Conservation (phyloP, 1,284 basidiomycete genomes). For the Boletus semigastroideus region DNA sequence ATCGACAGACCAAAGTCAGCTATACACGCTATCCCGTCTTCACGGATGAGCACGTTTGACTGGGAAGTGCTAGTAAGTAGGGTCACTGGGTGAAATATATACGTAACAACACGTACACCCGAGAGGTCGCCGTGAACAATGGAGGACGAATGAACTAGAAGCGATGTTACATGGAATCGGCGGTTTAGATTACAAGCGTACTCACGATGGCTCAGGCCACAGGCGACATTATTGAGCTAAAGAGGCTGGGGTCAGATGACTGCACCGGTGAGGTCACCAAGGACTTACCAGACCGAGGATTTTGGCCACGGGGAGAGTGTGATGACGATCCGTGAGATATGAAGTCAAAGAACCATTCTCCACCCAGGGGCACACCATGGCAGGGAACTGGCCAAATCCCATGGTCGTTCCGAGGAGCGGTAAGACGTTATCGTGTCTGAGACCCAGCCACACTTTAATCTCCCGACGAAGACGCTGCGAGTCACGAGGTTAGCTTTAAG, state of each 20-base stretch:
- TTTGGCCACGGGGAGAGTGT: no score
- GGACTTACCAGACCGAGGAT: constrained; percentile 8
- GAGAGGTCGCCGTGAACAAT: constrained; percentile 9
- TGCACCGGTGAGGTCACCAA: no score
- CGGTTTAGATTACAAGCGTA: no score
- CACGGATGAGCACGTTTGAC: constrained; percentile 3
- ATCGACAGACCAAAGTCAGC: not conserved
- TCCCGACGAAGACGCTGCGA: constrained; percentile 8
- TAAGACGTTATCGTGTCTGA: constrained; percentile 7
- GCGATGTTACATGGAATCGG: no score
- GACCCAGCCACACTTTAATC: constrained; percentile 13
- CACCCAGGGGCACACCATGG: constrained; percentile 16
- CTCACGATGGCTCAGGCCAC: no score
- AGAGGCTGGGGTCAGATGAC: no score
- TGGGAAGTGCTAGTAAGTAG: not conserved
- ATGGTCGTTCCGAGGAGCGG: not conserved
- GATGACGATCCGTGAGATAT: constrained; percentile 1
- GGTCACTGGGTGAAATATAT: not conserved
- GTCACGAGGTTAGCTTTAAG: no score
- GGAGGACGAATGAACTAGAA: not conserved
- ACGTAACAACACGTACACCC: no score
- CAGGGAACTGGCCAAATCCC: constrained; percentile 6
- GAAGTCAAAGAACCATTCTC: constrained; percentile 11
- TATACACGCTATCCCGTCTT: not conserved
- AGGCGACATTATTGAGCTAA: no score